Evolutionary conservation across 805 yeast species (phyloP).

Genomic region (Saturnispora sanitii): DNA sequence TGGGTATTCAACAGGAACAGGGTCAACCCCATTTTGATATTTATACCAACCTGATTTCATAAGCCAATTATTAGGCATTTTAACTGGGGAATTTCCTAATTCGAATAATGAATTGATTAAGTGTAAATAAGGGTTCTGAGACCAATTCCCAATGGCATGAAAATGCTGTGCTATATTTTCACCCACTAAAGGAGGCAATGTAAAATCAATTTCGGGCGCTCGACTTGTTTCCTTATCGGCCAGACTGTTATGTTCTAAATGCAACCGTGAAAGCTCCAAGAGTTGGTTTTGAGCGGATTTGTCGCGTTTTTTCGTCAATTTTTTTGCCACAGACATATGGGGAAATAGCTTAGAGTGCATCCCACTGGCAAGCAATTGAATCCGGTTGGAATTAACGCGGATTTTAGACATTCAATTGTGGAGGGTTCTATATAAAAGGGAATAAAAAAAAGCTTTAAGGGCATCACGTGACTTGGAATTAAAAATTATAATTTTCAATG

Average conservation of each 20-base stretch:
- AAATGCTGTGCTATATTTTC: conserved; percentile 76
- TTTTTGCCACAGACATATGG: too few species aligned
- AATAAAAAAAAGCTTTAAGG: neutral
- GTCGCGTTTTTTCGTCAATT: conserved; percentile 29
- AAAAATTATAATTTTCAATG: neutral
- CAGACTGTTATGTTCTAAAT: conserved; percentile 47
- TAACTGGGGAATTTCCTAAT: conserved; percentile 27
- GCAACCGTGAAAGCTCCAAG: conserved; percentile 43
- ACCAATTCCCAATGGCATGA: conserved; percentile 49
- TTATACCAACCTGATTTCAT: conserved; percentile 71
- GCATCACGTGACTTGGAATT: neutral
- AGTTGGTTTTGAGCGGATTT: conserved; percentile 18
- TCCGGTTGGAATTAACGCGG: too few species aligned
- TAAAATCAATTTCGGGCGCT: conserved; percentile 46
- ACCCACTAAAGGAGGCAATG: conserved; percentile 70
- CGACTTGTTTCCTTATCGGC: conserved; percentile 64
- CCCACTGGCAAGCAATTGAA: conserved; percentile 23
- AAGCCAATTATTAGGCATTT: conserved; percentile 43
- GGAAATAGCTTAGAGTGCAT: conserved; percentile 44
- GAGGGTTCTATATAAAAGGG: neutral
- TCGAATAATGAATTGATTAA: conserved; percentile 37
- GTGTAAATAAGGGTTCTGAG: conserved; percentile 50
- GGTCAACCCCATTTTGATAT: conserved; percentile 46
- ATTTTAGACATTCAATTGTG: too few species aligned
- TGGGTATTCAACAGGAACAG: conserved; percentile 58